A percentile compares a stretch with the other conserved stretches of the same genome.
Conservation (phyloP, 495 filamentous ascomycete species). For the Neurospora tetraspora region DNA sequence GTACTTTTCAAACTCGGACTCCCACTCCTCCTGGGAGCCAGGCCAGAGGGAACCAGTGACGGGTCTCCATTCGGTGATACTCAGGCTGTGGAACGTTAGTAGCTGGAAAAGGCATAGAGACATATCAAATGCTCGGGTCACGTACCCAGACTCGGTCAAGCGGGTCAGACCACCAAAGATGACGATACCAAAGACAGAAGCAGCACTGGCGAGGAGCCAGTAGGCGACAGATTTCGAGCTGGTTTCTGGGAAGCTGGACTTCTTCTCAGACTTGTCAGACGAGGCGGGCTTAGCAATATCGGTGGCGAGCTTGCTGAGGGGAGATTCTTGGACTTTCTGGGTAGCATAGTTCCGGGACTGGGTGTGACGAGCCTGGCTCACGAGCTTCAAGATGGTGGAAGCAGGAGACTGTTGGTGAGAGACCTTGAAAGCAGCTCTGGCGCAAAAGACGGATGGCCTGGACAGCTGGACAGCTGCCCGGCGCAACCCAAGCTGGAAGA, state of each 20-base stretch:
- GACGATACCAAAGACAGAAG: constrained; percentile 90
- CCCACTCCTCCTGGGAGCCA: constrained; percentile 65
- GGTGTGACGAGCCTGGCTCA: neutral
- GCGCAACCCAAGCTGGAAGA: constrained; percentile 40
- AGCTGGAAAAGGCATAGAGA: no score
- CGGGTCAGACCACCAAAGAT: constrained; percentile 89
- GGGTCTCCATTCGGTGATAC: constrained; percentile 98
- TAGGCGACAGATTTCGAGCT: constrained; percentile 70
- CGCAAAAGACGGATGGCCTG: constrained; percentile 49
- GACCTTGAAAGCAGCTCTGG: constrained; percentile 22
- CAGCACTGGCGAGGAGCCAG: constrained; percentile 87
- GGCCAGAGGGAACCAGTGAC: constrained; percentile 92
- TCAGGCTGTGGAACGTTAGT: constrained; percentile 50
- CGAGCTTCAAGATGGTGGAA: constrained; percentile 8
- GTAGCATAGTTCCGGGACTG: constrained; percentile 1
- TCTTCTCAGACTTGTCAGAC: neutral
- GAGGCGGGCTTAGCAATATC: constrained; percentile 7
- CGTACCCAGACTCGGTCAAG: constrained; percentile 90
- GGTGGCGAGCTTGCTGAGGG: constrained; percentile 6
- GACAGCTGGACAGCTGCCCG: constrained; percentile 44
- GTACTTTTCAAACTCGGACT: constrained; percentile 87
- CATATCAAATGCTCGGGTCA: neutral
- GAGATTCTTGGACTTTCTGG: constrained; percentile 2
- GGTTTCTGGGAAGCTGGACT: constrained; percentile 56
- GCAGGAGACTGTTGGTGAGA: constrained; percentile 9